Evolutionary conservation across 1,284 basidiomycete species (phyloP), one percentile per base, ranked within the genome.

Genomic region (Puccinia horiana): DNA sequence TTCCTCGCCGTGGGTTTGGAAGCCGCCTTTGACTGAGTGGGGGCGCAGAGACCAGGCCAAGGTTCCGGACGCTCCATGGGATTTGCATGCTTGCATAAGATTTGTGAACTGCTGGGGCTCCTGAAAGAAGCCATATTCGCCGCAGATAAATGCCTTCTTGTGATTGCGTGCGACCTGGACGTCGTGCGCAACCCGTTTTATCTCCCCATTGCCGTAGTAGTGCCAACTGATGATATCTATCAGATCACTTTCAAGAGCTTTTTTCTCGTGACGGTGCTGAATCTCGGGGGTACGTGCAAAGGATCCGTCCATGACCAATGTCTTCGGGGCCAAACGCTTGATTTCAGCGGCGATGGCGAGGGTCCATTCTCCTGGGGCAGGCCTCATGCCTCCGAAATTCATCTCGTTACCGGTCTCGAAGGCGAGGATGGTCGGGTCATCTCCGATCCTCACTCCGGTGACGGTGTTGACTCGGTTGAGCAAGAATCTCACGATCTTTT

Each of bases 1-100:
- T 0, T 84, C 86, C 65, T 86, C 86, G 4, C 85, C 83, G 44
- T 86, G 86, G 23, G 85, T 86, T 54, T 85, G 85, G 85, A 86
- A 86, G 1, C 86, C 86, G 2, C 86, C 86, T 6, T 81, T 37
- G 12, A 83, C 80, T 0, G 85, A 84, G 23, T 85, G 85, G 0
- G 86, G 86, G 0, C 86, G 83, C 23, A 87, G 76, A 4, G 84
- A 85, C 86, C 86, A 87, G 9, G 85, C 84, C 58, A 84, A 0
- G 84, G 86, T 32, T 82, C 84, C 32, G 76, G 65, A n/a, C 18
- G n/a, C 44, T 4, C 80, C 80, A 47, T 52, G 47, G 32, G 26
- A 20, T 52, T 29, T 61, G 47, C 76, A 72, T 44, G 78, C 76
- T 47, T 78, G 56, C 14, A 86, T 52, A 79, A 86, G 86, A 0